Percentiles rank a stretch among this genome's conserved stretches.
phyloP scores from a whole-genome alignment of 1,284 basidiomycete species.

The Heliocybe sulcata region DNA sequence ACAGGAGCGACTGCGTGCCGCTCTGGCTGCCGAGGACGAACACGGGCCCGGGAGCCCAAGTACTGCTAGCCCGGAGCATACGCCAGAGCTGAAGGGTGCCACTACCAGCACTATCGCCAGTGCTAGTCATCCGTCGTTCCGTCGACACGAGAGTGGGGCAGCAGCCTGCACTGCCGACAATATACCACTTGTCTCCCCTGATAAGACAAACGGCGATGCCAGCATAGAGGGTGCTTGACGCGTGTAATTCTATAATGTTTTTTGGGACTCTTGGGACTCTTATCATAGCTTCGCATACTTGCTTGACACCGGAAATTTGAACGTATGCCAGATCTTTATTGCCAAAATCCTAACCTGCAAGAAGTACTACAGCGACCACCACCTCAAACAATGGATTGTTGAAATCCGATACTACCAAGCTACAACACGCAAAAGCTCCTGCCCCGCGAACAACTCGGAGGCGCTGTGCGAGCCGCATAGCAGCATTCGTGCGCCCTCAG shows the following conservation, averaged over 20 bases:
- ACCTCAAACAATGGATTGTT: constrained; percentile 13
- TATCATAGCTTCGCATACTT: too few species aligned
- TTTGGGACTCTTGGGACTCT: too few species aligned
- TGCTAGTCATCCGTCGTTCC: not conserved
- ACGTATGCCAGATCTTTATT: not conserved
- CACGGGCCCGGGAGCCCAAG: constrained; percentile 7
- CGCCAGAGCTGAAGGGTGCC: not conserved
- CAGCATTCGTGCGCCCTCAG: constrained; percentile 1
- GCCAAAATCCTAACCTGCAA: not conserved
- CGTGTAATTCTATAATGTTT: not conserved
- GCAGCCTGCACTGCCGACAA: not conserved
- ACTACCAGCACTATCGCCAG: not conserved
- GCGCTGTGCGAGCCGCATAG: constrained; percentile 3
- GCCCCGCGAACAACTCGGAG: constrained; percentile 4
- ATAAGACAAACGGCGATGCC: constrained; percentile 29
- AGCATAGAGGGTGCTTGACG: constrained; percentile 9
- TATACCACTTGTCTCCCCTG: constrained; percentile 18
- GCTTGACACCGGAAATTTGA: too few species aligned
- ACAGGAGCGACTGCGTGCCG: constrained; percentile 60
- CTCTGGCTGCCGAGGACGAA: constrained; percentile 38
- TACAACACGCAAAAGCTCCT: constrained; percentile 3
- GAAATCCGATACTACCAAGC: constrained; percentile 7
- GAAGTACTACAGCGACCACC: not conserved
- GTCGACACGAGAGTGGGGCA: not conserved
- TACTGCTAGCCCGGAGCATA: not conserved